A percentile compares a stretch with the other conserved stretches of the same genome.
Evolutionary conservation across 2,329 filamentous ascomycete species (phyloP).

Genomic region (Hypoxylon sp.): DNA sequence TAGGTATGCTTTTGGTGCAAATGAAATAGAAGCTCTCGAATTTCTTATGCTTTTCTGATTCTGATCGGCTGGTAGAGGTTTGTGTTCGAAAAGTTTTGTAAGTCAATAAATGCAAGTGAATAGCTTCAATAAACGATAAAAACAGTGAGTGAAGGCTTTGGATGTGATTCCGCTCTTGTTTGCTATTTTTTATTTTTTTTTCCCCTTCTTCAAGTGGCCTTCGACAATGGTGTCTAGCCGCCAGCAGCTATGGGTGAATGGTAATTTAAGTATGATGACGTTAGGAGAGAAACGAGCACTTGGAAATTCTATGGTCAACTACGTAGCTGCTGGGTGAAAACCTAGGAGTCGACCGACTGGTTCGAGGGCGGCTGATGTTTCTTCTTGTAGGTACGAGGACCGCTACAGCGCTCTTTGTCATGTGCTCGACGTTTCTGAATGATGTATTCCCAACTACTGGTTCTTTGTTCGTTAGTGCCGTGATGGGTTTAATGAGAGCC

Average conservation of each 20-base stretch:
- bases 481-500: conserved; percentile 40
- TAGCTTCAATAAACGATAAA: conserved; percentile 9
- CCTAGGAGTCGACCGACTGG: conserved; percentile 35
- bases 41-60: background rate
- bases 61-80: background rate
- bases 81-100: background rate
- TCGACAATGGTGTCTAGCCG: conserved; percentile 48
- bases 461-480: conserved; percentile 41
- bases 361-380: conserved; percentile 41
- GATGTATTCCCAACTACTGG: conserved; percentile 37
- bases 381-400: conserved; percentile 50
- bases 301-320: conserved; percentile 46
- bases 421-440: conserved; percentile 39
- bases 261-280: conserved; percentile 39
- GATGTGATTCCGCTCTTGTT: conserved; percentile 17
- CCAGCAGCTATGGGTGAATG: conserved; percentile 49
- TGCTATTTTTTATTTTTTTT: conserved; percentile 26
- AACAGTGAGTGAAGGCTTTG: conserved; percentile 39
- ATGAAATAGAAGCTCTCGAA: background rate
- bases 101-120: conserved; percentile 11
- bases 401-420: conserved; percentile 47
- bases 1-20: background rate
- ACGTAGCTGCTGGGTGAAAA: conserved; percentile 45
- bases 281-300: conserved; percentile 48
- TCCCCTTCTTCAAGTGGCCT: conserved; percentile 43